Conservation (phyloP, 75 land plant species). For the Picea sitchensis region DNA sequence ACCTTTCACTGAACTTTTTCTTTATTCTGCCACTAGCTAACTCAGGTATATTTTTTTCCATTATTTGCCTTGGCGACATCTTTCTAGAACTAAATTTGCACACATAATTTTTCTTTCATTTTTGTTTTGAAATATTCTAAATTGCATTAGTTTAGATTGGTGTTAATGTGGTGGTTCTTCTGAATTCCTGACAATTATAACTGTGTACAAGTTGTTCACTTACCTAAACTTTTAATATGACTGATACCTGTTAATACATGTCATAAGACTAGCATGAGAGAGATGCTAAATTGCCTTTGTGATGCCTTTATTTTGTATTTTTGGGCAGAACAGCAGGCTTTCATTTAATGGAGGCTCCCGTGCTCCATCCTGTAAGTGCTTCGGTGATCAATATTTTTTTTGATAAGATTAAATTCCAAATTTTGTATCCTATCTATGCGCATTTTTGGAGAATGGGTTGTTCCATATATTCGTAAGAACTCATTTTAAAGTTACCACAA, state of each 20-base stretch:
- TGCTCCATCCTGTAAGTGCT: constrained; percentile 82
- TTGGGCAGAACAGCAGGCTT: constrained; percentile 89
- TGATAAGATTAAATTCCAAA: background rate
- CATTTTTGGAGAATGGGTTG: background rate
- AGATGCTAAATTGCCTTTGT: background rate
- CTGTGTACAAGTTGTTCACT: background rate
- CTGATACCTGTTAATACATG: background rate
- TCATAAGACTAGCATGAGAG: background rate
- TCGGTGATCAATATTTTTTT: background rate
- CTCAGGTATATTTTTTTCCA: constrained; percentile 31
- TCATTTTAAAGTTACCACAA: too few species aligned
- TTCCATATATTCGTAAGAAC: background rate
- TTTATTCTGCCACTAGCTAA: constrained; percentile 70
- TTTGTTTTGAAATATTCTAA: background rate
- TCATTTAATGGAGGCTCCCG: constrained; percentile 79
- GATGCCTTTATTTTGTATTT: background rate
- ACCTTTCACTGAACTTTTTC: constrained; percentile 92
- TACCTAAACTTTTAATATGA: constrained; percentile 1
- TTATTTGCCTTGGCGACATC: background rate
- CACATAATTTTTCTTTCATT: background rate
- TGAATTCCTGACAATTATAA: background rate
- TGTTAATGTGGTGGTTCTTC: background rate
- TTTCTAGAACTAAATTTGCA: background rate
- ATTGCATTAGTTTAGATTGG: background rate
- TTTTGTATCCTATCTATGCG: background rate